These are phyloP conservation scores for Coprinopsis marcescibilis DNA, from an alignment of 768 basidiomycete genomes.

Conservation along the genomic window DNA sequence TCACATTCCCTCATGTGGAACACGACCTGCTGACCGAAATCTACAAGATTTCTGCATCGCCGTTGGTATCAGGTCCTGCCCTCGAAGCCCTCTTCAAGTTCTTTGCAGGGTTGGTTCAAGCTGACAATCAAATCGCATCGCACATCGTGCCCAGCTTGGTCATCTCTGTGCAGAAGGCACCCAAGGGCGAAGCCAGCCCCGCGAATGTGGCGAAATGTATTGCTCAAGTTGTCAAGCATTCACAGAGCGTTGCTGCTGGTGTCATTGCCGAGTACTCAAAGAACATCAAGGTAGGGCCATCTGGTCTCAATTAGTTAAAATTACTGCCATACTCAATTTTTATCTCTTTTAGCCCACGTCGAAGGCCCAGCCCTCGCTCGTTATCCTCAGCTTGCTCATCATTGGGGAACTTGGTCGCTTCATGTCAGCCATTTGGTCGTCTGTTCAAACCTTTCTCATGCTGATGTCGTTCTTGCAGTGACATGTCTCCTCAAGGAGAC, in stretches of 20 bases:
- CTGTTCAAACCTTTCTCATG: neutral
- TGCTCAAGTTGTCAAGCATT: slow-evolving; percentile 71
- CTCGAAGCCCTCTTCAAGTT: slow-evolving; percentile 81
- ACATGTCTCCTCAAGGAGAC: slow-evolving; percentile 78
- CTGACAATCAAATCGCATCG: slow-evolving; percentile 77
- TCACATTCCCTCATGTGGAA: slow-evolving; percentile 75
- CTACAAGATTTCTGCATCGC: slow-evolving; percentile 72
- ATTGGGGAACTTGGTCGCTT: slow-evolving; percentile 92
- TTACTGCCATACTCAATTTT: neutral
- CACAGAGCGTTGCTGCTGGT: slow-evolving; percentile 69
- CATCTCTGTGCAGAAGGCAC: slow-evolving; percentile 56
- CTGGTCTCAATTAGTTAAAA: neutral
- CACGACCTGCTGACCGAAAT: slow-evolving; percentile 57
- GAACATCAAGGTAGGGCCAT: slow-evolving; percentile 55
- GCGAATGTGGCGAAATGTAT: slow-evolving; percentile 82
- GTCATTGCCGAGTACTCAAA: slow-evolving; percentile 84
- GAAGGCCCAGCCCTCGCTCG: slow-evolving; percentile 58
- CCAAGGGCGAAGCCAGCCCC: slow-evolving; percentile 49
- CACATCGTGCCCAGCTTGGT: slow-evolving; percentile 77
- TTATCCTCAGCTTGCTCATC: slow-evolving; percentile 80
- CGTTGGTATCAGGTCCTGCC: slow-evolving; percentile 67
- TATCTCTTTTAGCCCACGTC: slow-evolving; percentile 36
- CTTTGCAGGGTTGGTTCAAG: slow-evolving; percentile 75
- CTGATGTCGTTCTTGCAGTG: slow-evolving; percentile 41
- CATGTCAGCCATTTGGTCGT: slow-evolving; percentile 42